Percentiles rank a stretch among this genome's conserved stretches.
These are phyloP conservation scores for Diatrype stigma DNA, from an alignment of 2,329 filamentous ascomycete species.

Conservation along the genomic window DNA sequence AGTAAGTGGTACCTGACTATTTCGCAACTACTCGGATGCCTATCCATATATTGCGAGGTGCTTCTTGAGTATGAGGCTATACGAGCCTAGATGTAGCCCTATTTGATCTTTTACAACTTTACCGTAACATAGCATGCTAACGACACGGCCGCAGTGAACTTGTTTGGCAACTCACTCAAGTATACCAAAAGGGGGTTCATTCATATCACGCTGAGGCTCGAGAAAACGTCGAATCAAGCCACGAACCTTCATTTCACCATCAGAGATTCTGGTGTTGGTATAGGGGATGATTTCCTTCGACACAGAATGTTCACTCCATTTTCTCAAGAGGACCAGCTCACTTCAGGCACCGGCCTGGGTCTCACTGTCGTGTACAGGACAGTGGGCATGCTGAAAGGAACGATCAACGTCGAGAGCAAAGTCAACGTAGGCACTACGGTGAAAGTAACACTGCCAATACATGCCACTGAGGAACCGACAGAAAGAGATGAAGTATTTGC, in stretches of 20 bases:
- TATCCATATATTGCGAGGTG: background rate
- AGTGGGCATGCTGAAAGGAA: conserved; percentile 20
- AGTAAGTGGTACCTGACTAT: background rate
- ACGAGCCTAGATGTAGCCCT: background rate
- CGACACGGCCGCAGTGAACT: conserved; percentile 41
- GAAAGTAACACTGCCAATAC: conserved; percentile 25
- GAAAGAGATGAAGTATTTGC: conserved; percentile 24
- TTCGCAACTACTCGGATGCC: background rate
- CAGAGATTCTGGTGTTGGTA: conserved; percentile 62
- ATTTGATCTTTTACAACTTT: background rate
- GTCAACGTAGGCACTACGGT: conserved; percentile 28
- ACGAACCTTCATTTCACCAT: conserved; percentile 41
- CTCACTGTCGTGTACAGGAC: conserved; percentile 61
- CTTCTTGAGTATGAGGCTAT: background rate
- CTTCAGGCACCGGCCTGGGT: conserved; percentile 60
- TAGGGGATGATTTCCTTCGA: conserved; percentile 57
- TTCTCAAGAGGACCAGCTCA: conserved; percentile 57
- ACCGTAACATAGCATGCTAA: background rate
- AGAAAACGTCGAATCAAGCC: background rate
- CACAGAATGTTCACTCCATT: conserved; percentile 61
- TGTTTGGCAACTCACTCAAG: conserved; percentile 60
- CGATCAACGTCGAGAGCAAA: conserved; percentile 15
- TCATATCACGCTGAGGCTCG: conserved; percentile 7
- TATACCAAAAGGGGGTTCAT: conserved; percentile 43
- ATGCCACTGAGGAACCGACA: conserved; percentile 2